Evolutionary conservation across 495 filamentous ascomycete species (phyloP).

Genomic region (Podospora pseudoanserina): DNA sequence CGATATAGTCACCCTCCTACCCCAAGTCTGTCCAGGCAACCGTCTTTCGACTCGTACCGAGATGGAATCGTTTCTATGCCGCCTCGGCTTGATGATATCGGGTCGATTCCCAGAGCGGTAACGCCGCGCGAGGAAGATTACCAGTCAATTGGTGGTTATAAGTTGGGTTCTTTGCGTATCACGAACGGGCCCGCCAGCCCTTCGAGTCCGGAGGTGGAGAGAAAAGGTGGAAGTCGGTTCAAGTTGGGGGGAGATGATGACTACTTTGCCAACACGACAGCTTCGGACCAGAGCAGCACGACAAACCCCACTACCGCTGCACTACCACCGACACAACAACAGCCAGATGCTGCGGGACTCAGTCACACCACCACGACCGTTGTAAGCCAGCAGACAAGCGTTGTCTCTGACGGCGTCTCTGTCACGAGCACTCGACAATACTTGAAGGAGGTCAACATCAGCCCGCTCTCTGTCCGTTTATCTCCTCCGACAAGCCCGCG

Average conservation of each 20-base stretch:
- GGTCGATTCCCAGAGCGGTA: conserved; percentile 35
- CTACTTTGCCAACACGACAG: conserved; percentile 20
- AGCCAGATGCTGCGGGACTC: conserved; percentile 16
- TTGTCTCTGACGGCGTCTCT: neutral
- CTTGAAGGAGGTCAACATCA: conserved; percentile 29
- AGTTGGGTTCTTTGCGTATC: conserved; percentile 56
- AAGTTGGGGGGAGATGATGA: conserved; percentile 9
- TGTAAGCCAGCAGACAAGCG: conserved; percentile 11
- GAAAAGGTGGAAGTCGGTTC: conserved; percentile 18
- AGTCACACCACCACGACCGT: conserved; percentile 21
- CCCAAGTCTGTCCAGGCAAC: conserved; percentile 33
- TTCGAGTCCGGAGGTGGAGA: conserved; percentile 34
- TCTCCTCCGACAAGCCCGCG: conserved; percentile 26
- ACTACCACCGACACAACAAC: conserved; percentile 11
- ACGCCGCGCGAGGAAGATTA: conserved; percentile 50
- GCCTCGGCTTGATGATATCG: conserved; percentile 21
- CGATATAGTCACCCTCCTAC: conserved; percentile 40
- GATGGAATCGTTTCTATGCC: conserved; percentile 35
- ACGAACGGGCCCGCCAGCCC: conserved; percentile 55
- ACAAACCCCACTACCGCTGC: neutral
- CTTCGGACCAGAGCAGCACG: neutral
- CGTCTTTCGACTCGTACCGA: conserved; percentile 36
- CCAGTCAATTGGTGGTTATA: conserved; percentile 55
- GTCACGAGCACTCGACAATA: conserved; percentile 18
- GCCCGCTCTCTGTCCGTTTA: conserved; percentile 30